Evolutionary conservation across 305 asterid species (phyloP).

Genomic region (Fraxinus greggii): DNA sequence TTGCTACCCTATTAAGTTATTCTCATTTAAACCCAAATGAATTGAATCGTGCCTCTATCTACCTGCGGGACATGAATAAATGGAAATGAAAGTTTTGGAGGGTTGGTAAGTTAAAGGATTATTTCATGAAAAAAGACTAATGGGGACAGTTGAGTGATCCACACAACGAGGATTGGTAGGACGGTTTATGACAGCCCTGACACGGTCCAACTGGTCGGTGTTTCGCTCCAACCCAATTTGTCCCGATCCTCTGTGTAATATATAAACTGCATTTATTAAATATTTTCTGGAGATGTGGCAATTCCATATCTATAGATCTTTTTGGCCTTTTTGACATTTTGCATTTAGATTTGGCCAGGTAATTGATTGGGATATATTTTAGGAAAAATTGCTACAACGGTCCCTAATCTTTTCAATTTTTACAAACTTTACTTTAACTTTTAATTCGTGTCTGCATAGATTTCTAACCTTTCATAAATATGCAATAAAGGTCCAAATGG

Average conservation of each 20-base stretch:
- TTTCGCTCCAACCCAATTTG: slow-evolving; percentile 1
- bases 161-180: slow-evolving; percentile 34
- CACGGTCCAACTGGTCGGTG: slow-evolving; percentile 30
- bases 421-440: not conserved
- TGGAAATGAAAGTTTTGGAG: slow-evolving; percentile 8
- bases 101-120: slow-evolving; percentile 18
- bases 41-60: not conserved
- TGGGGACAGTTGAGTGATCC: slow-evolving; percentile 22
- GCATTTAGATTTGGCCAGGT: not conserved
- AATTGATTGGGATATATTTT: not conserved
- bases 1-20: not conserved
- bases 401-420: not conserved
- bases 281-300: not conserved
- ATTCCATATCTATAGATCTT: not conserved
- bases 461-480: not conserved
- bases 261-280: slow-evolving; percentile 4
- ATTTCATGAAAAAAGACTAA: not conserved
- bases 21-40: not conserved
- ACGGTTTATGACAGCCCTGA: slow-evolving; percentile 28
- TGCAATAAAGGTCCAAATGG: no score
- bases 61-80: not conserved
- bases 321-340: not conserved
- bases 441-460: not conserved
- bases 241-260: not conserved
- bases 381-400: not conserved